Conservation (phyloP, 2,329 filamentous ascomycete species). For the Chrysosporium keratinophilum region DNA sequence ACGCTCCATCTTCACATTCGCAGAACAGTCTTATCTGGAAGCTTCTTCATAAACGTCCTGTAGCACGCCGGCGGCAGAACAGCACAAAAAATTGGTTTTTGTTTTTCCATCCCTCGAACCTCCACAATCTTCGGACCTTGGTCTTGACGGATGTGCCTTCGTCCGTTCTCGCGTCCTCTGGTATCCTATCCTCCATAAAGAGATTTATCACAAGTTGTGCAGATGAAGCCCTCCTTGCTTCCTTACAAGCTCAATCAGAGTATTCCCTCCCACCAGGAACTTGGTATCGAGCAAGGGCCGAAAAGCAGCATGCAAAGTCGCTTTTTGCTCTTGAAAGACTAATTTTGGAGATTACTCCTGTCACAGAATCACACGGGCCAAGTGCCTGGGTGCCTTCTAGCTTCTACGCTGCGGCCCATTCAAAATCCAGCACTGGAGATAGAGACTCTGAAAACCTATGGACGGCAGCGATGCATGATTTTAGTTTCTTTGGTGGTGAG, state of each 20-base stretch:
- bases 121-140: constrained; percentile 46
- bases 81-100: constrained; percentile 23
- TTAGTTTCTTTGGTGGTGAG: constrained; percentile 51
- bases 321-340: constrained; percentile 48
- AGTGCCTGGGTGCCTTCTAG: constrained; percentile 32
- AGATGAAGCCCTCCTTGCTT: constrained; percentile 45
- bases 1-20: constrained; percentile 20
- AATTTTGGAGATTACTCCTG: constrained; percentile 44
- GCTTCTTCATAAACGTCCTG: constrained; percentile 29
- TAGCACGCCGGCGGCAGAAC: constrained; percentile 23
- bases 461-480: constrained; percentile 50
- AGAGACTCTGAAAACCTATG: constrained; percentile 50
- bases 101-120: constrained; percentile 45
- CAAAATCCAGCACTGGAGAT: constrained; percentile 49
- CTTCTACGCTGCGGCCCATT: constrained; percentile 37
- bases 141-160: constrained; percentile 48
- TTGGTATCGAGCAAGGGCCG: constrained; percentile 39
- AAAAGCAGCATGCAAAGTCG: constrained; percentile 40
- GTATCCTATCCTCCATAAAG: constrained; percentile 38
- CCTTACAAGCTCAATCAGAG: constrained; percentile 44
- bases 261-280: constrained; percentile 53
- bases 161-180: constrained; percentile 32
- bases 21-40: constrained; percentile 29
- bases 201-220: constrained; percentile 49
- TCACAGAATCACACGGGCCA: constrained; percentile 19